Percentiles rank a stretch among this genome's conserved stretches.
Evolutionary conservation across 371 early-diverging fungal species (phyloP).

Genomic region (Smittium culicis): DNA sequence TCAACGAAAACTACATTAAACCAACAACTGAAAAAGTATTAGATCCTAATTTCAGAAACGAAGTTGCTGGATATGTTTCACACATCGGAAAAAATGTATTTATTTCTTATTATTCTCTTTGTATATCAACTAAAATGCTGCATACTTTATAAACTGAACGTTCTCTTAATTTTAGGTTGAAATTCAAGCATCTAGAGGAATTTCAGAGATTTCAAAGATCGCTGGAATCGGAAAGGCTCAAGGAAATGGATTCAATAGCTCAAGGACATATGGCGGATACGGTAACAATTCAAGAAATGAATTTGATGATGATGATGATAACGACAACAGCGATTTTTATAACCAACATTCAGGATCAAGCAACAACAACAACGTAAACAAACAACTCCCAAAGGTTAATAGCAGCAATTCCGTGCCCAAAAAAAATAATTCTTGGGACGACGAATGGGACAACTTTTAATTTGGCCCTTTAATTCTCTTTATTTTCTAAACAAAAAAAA

Average conservation of each 20-base stretch:
- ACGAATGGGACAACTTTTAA: slow-evolving; percentile 40
- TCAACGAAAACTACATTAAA: slow-evolving; percentile 65
- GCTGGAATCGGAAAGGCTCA: slow-evolving; percentile 16
- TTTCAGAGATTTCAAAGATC: slow-evolving; percentile 1
- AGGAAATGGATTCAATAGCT: slow-evolving; percentile 21
- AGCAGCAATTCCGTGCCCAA: slow-evolving; percentile 16
- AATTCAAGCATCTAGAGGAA: slow-evolving; percentile 4
- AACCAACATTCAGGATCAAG: no score
- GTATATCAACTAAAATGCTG: slow-evolving; percentile 18
- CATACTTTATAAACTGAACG: neutral
- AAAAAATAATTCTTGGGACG: slow-evolving; percentile 36
- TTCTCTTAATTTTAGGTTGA: neutral
- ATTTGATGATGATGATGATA: no score
- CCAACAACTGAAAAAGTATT: slow-evolving; percentile 71
- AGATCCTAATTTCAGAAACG: slow-evolving; percentile 72
- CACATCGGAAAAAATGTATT: slow-evolving; percentile 50
- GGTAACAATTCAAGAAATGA: slow-evolving; percentile 22
- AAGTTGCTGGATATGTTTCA: slow-evolving; percentile 53
- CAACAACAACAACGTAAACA: slow-evolving; percentile 14
- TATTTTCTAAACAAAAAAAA: no score
- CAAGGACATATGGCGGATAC: neutral
- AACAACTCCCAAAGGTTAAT: neutral
- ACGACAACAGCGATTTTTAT: no score
- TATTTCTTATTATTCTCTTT: slow-evolving; percentile 15
- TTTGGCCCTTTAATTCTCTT: no score